These are phyloP conservation scores for Paralagenidium karlingii DNA, from an alignment of 352 stramenopile species.

Conservation along the genomic window DNA sequence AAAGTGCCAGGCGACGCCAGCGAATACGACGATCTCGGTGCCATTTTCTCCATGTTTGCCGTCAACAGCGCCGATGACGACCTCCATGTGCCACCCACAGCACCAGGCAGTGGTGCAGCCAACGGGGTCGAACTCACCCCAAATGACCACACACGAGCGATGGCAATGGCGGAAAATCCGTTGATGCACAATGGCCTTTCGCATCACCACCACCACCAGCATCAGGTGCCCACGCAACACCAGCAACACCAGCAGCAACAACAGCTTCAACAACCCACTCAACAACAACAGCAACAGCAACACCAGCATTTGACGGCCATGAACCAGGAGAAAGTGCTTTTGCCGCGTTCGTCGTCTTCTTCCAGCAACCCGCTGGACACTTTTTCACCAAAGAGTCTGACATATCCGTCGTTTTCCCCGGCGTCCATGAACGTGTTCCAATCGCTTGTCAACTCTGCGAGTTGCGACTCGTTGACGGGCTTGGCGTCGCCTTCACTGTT, in stretches of 20 bases:
- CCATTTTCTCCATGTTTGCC: slow-evolving; percentile 56
- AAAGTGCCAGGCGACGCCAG: slow-evolving; percentile 15
- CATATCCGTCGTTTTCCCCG: slow-evolving; percentile 55
- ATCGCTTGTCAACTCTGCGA: slow-evolving; percentile 46
- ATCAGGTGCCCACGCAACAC: slow-evolving; percentile 3
- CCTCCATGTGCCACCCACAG: background rate
- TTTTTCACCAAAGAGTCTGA: slow-evolving; percentile 37
- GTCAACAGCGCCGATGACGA: background rate
- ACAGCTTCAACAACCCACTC: background rate
- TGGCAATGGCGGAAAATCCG: background rate
- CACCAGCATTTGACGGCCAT: background rate
- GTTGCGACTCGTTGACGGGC: slow-evolving; percentile 43
- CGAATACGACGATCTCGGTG: slow-evolving; percentile 52
- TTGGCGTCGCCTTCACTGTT: slow-evolving; percentile 48
- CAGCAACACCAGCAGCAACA: slow-evolving; percentile 3
- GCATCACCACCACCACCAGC: slow-evolving; percentile 4
- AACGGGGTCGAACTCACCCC: background rate
- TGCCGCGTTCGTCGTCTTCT: slow-evolving; percentile 26
- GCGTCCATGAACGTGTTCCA: slow-evolving; percentile 67
- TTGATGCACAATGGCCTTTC: background rate
- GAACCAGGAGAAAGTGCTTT: slow-evolving; percentile 20
- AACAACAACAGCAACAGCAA: background rate
- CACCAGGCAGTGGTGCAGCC: background rate
- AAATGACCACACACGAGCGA: slow-evolving; percentile 1
- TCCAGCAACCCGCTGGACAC: slow-evolving; percentile 29